These are phyloP conservation scores for Lepiota venenata DNA, from an alignment of 768 basidiomycete genomes.

Conservation along the genomic window DNA sequence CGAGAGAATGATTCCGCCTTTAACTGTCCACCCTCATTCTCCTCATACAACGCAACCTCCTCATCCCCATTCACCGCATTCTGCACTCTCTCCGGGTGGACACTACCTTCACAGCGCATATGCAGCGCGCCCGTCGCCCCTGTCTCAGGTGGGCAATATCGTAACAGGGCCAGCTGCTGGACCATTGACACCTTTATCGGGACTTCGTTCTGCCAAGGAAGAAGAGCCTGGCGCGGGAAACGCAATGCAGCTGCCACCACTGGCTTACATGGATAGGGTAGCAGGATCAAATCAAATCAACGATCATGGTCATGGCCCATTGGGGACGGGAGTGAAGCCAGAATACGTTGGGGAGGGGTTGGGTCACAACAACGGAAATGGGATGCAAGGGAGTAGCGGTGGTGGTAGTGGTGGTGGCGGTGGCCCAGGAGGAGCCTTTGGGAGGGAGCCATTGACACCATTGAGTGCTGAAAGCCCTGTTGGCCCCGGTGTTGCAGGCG, in stretches of 20 bases:
- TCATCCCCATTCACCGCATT: conserved; percentile 7
- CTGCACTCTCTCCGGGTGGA: neutral
- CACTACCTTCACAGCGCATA: conserved; percentile 8
- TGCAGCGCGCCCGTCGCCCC: conserved; percentile 8
- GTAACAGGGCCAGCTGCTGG: conserved; percentile 10
- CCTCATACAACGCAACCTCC: neutral
- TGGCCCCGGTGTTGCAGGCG: conserved; percentile 4
- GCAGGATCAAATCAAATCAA: neutral
- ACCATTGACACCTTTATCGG: conserved; percentile 9
- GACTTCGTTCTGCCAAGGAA: conserved; percentile 5
- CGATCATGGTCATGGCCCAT: neutral
- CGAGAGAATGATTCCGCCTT: conserved; percentile 4
- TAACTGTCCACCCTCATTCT: conserved; percentile 3
- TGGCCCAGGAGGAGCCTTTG: neutral
- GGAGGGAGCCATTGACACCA: conserved; percentile 10
- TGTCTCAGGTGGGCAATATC: conserved; percentile 9
- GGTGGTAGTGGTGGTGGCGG: neutral
- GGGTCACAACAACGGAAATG: neutral
- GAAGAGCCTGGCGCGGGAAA: neutral
- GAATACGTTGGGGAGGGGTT: neutral
- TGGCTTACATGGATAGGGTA: conserved; percentile 10
- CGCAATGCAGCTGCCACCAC: conserved; percentile 9
- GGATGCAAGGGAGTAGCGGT: neutral
- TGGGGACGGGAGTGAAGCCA: neutral
- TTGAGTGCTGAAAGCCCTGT: conserved; percentile 10